phyloP scores from a whole-genome alignment of 768 basidiomycete species.

The Podaxis sp. region DNA sequence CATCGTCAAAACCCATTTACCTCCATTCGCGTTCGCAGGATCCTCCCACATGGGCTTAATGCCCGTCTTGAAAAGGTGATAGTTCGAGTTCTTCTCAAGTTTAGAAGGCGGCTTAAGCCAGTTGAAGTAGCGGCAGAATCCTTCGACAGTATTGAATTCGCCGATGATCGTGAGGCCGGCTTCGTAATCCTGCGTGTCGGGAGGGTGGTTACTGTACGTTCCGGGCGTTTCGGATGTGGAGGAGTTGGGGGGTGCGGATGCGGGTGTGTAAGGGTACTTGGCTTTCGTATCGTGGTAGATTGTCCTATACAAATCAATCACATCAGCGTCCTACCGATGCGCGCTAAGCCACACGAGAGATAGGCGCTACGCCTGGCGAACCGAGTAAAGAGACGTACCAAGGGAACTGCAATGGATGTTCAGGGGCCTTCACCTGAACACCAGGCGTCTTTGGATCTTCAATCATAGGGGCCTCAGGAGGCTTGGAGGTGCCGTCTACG shows the following conservation, averaged over 20 bases:
- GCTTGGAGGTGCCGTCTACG: constrained; percentile 63
- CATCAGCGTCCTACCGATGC: constrained; percentile 13
- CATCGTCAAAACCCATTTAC: constrained; percentile 96
- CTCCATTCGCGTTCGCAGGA: constrained; percentile 85
- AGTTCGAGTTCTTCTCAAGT: constrained; percentile 88
- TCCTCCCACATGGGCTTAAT: constrained; percentile 99
- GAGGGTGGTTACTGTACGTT: constrained; percentile 31
- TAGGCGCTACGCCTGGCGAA: neutral
- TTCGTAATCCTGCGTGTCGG: constrained; percentile 77
- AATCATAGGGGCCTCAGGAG: constrained; percentile 76
- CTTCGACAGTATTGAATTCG: constrained; percentile 87
- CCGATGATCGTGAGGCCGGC: constrained; percentile 85
- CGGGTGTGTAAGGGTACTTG: constrained; percentile 61
- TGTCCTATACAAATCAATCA: constrained; percentile 55
- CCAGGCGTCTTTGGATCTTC: constrained; percentile 85
- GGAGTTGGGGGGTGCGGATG: constrained; percentile 32
- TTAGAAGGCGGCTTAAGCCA: constrained; percentile 91
- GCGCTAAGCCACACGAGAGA: neutral
- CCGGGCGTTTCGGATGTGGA: constrained; percentile 21
- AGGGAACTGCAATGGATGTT: constrained; percentile 81
- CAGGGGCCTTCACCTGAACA: constrained; percentile 65
- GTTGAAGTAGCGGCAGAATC: constrained; percentile 90
- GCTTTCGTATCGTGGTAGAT: constrained; percentile 88
- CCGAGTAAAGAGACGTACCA: constrained; percentile 53
- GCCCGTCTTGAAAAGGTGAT: constrained; percentile 92